These are phyloP conservation scores for Intubia oerlemansii DNA, from an alignment of 2,329 filamentous ascomycete species.

Conservation along the genomic window DNA sequence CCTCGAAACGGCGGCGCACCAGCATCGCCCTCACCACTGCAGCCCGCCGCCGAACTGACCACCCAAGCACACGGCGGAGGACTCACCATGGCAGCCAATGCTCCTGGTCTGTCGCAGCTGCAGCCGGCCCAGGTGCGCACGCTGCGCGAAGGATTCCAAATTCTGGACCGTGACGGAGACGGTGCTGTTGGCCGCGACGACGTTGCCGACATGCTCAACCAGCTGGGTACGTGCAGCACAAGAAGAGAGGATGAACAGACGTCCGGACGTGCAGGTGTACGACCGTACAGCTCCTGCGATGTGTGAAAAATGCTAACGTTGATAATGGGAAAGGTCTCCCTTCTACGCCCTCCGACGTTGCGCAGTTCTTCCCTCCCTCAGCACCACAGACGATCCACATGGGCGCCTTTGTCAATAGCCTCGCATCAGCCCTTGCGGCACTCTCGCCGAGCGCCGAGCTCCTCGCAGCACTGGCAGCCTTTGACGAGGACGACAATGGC, in stretches of 20 bases:
- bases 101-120: slow-evolving; percentile 45
- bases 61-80: no score
- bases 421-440: slow-evolving; percentile 52
- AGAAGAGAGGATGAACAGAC: no score
- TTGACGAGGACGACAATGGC: slow-evolving; percentile 88
- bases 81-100: no score
- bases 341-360: slow-evolving; percentile 46
- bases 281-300: no score
- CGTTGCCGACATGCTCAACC: slow-evolving; percentile 68
- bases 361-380: slow-evolving; percentile 61
- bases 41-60: slow-evolving; percentile 16
- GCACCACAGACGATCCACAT: slow-evolving; percentile 56
- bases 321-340: slow-evolving; percentile 38
- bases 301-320: slow-evolving; percentile 15
- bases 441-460: slow-evolving; percentile 65
- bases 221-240: slow-evolving; percentile 39
- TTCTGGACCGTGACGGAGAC: slow-evolving; percentile 76
- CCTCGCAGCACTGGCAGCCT: slow-evolving; percentile 76
- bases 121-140: slow-evolving; percentile 68
- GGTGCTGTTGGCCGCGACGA: slow-evolving; percentile 66
- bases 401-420: slow-evolving; percentile 63
- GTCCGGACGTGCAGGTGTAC: no score
- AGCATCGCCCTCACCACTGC: slow-evolving; percentile 13
- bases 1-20: background rate
- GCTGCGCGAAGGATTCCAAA: slow-evolving; percentile 81